Conservation (phyloP, 495 filamentous ascomycete species). For the Podospora anserina region DNA sequence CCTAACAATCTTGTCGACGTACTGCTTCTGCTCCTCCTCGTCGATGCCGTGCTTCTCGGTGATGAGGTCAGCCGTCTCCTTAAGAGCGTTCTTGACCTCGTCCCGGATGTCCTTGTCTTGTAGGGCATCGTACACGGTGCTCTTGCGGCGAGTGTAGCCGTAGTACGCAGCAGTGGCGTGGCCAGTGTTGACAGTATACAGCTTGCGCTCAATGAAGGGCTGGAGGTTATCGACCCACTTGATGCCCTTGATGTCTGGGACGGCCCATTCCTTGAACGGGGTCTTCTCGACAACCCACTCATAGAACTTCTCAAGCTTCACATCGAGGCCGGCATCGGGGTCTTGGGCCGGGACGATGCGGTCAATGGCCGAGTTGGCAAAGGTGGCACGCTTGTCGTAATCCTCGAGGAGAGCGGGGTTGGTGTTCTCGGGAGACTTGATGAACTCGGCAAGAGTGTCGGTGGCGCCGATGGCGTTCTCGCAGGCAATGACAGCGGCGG, state of each 20-base stretch:
- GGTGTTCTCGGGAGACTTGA: slow-evolving; percentile 69
- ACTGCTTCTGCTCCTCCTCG: slow-evolving; percentile 73
- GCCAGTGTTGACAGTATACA: slow-evolving; percentile 98
- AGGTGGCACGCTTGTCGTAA: slow-evolving; percentile 65
- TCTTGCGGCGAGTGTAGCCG: slow-evolving; percentile 77
- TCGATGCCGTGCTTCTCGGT: slow-evolving; percentile 79
- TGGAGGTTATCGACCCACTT: slow-evolving; percentile 87
- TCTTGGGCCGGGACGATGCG: slow-evolving; percentile 91
- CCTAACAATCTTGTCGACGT: slow-evolving; percentile 86
- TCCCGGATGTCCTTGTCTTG: slow-evolving; percentile 62
- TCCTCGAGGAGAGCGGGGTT: slow-evolving; percentile 54
- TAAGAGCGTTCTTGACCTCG: slow-evolving; percentile 69
- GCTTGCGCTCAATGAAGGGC: slow-evolving; percentile 98
- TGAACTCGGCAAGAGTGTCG: slow-evolving; percentile 73
- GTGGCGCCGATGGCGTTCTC: slow-evolving; percentile 96
- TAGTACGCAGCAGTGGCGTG: slow-evolving; percentile 98
- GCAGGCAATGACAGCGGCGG: slow-evolving; percentile 90
- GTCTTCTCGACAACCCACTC: slow-evolving; percentile 93
- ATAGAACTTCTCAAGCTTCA: slow-evolving; percentile 95
- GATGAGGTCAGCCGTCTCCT: slow-evolving; percentile 82
- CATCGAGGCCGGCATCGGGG: slow-evolving; percentile 73
- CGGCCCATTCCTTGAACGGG: slow-evolving; percentile 59
- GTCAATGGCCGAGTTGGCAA: slow-evolving; percentile 96
- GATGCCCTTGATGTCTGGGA: slow-evolving; percentile 76
- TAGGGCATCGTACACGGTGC: slow-evolving; percentile 81